Conservation (phyloP, 176 grass and related monocot species). For the Phragmites australis region DNA sequence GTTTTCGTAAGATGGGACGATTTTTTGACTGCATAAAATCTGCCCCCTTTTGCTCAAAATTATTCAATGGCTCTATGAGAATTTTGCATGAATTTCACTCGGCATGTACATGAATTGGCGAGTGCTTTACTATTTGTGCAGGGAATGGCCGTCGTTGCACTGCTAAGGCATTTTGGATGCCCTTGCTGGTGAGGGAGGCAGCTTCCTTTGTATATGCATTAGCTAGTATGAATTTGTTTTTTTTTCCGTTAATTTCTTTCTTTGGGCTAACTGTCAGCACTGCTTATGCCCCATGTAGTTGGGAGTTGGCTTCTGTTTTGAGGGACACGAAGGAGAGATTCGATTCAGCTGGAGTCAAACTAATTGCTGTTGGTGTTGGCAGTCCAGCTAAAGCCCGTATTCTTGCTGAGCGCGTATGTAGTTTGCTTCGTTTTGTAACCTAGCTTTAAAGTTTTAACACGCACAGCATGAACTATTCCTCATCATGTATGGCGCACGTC, state of each 20-base stretch:
- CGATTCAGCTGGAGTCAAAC: constrained; percentile 67
- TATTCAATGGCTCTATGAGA: not conserved
- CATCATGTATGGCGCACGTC: constrained; percentile 8
- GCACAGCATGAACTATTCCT: not conserved
- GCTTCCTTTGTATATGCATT: not conserved
- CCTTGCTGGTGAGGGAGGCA: constrained; percentile 43
- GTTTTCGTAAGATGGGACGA: not conserved
- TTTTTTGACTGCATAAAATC: not conserved
- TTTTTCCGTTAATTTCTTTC: constrained; percentile 1
- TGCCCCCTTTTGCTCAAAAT: not conserved
- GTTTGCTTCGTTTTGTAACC: not conserved
- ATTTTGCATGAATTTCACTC: not conserved
- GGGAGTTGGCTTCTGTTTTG: constrained; percentile 80
- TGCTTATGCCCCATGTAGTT: constrained; percentile 37
- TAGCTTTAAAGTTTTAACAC: not conserved
- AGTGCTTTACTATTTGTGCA: constrained; percentile 27
- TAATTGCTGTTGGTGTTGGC: constrained; percentile 79
- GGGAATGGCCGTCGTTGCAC: constrained; percentile 75
- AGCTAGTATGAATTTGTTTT: not conserved
- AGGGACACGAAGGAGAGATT: constrained; percentile 68
- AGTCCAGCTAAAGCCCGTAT: constrained; percentile 69
- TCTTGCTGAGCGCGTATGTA: constrained; percentile 65
- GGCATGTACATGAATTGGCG: not conserved
- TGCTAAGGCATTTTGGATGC: constrained; percentile 88
- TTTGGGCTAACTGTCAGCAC: constrained; percentile 34